These are phyloP conservation scores for Dioszegia hungarica DNA, from an alignment of 768 basidiomycete species.

Conservation along the genomic window DNA sequence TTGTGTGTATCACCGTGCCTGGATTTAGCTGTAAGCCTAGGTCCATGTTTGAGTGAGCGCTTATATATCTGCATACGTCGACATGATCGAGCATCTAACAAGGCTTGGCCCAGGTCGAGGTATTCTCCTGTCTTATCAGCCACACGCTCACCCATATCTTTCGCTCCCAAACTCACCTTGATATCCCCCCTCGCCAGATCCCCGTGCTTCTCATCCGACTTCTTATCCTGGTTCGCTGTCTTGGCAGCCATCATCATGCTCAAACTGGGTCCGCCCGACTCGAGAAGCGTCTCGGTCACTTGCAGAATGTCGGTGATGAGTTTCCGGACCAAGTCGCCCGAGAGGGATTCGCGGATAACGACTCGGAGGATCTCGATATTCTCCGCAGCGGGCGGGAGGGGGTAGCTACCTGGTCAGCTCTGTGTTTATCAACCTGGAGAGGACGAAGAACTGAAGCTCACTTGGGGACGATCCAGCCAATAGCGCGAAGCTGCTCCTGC, in stretches of 20 bases:
- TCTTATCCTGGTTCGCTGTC: not conserved
- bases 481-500: conserved; percentile 53
- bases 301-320: conserved; percentile 40
- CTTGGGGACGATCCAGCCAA: conserved; percentile 64
- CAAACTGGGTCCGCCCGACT: conserved; percentile 29
- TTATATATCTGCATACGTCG: no score
- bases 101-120: conserved; percentile 7
- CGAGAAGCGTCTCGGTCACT: conserved; percentile 33
- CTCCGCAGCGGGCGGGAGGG: conserved; percentile 56
- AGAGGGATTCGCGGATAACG: conserved; percentile 60
- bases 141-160: not conserved
- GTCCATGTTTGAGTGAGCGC: no score
- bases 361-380: conserved; percentile 60
- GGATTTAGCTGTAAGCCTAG: no score
- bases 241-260: conserved; percentile 20
- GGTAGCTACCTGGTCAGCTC: conserved; percentile 49
- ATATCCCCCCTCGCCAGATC: conserved; percentile 1
- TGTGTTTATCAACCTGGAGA: no score
- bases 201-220: not conserved
- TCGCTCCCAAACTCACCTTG: not conserved
- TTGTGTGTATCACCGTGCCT: no score
- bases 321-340: conserved; percentile 46
- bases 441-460: no score
- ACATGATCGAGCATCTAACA: not conserved
- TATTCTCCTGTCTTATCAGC: not conserved